phyloP scores from a whole-genome alignment of 805 yeast genomes.

The Candida namnaoensis region DNA sequence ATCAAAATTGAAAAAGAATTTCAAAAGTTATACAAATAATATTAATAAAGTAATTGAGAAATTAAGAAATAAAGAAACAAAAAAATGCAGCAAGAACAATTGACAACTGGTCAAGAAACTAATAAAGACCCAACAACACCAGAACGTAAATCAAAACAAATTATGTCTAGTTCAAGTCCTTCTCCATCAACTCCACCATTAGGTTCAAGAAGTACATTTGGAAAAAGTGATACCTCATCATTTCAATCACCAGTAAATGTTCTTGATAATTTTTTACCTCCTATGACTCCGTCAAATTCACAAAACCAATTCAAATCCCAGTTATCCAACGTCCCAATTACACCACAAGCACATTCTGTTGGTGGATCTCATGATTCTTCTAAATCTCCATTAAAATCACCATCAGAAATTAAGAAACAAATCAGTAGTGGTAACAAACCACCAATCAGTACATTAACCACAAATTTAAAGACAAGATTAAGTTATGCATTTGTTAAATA shows the following conservation, averaged over 20 bases:
- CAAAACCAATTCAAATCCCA: background rate
- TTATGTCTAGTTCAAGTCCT: background rate
- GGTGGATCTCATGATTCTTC: background rate
- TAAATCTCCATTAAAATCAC: constrained; percentile 18
- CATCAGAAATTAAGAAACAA: constrained; percentile 7
- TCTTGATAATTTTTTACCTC: background rate
- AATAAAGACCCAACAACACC: background rate
- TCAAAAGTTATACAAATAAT: no score
- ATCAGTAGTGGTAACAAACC: constrained; percentile 20
- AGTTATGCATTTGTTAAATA: constrained; percentile 32
- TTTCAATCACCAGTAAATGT: constrained; percentile 12
- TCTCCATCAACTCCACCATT: constrained; percentile 16
- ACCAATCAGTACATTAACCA: constrained; percentile 31
- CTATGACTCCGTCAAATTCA: background rate
- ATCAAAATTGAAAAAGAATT: no score
- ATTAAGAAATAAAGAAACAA: no score
- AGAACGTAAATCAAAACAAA: background rate
- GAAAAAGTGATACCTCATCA: background rate
- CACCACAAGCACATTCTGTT: constrained; percentile 7
- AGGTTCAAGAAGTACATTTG: background rate
- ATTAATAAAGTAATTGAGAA: no score
- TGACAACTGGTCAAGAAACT: background rate
- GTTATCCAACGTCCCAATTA: constrained; percentile 14
- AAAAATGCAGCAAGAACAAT: no score
- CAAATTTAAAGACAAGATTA: constrained; percentile 28